These are phyloP conservation scores for Metarhizium anisopliae DNA, from an alignment of 2,329 filamentous ascomycete species.

Conservation along the genomic window DNA sequence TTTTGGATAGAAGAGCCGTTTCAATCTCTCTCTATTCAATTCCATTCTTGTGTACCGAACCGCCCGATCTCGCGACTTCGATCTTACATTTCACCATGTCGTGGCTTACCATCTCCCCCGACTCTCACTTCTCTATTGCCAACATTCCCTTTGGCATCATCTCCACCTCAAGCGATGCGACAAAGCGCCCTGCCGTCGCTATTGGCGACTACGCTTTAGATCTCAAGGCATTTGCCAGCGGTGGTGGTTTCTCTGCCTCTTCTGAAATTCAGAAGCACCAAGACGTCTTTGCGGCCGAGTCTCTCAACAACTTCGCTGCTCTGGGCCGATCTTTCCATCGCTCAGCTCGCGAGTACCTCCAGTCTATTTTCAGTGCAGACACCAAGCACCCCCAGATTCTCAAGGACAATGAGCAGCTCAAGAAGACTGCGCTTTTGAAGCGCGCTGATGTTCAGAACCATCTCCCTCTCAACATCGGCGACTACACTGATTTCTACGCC, in stretches of 20 bases:
- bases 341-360: constrained; percentile 62
- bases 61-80: not conserved
- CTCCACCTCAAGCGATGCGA: constrained; percentile 46
- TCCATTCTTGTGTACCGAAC: not conserved
- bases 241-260: constrained; percentile 28
- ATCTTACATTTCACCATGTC: constrained; percentile 7
- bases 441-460: constrained; percentile 51
- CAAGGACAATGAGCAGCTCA: constrained; percentile 25
- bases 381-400: constrained; percentile 29
- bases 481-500: constrained; percentile 81
- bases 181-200: constrained; percentile 57
- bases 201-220: constrained; percentile 68
- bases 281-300: constrained; percentile 17
- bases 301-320: constrained; percentile 25
- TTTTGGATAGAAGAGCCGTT: not conserved
- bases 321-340: constrained; percentile 61
- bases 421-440: constrained; percentile 18
- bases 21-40: not conserved
- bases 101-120: constrained; percentile 17
- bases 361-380: constrained; percentile 48
- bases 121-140: constrained; percentile 55
- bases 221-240: constrained; percentile 48
- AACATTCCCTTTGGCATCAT: constrained; percentile 84
- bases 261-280: constrained; percentile 17
- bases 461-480: constrained; percentile 66